Evolutionary conservation across 139 green algal species (phyloP).

Genomic region (Monoraphidium neglectum): DNA sequence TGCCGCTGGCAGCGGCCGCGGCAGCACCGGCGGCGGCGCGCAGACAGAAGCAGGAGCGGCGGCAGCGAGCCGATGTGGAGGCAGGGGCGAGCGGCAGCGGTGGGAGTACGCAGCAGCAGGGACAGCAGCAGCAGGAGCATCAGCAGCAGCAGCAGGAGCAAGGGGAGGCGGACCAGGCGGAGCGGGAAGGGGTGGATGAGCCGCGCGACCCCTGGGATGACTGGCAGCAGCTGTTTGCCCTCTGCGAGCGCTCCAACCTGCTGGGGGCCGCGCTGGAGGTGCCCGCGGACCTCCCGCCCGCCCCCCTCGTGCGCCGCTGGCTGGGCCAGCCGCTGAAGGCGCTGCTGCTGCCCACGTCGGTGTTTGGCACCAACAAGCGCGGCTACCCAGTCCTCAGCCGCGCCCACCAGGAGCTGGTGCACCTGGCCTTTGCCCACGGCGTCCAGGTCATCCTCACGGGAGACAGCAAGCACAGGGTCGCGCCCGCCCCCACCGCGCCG

Average conservation of each 20-base stretch:
- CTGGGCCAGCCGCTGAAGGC: slow-evolving; percentile 89
- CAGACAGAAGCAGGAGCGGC: no score
- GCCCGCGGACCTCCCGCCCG: slow-evolving; percentile 35
- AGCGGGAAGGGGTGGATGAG: not conserved
- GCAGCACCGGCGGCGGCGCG: slow-evolving; percentile 19
- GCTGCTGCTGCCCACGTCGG: slow-evolving; percentile 73
- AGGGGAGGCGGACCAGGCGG: not conserved
- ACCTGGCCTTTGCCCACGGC: slow-evolving; percentile 60
- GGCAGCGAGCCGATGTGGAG: no score
- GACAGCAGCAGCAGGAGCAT: slow-evolving; percentile 13
- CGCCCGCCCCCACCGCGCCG: slow-evolving; percentile 1
- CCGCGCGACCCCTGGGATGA: slow-evolving; percentile 38
- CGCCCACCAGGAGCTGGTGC: slow-evolving; percentile 80
- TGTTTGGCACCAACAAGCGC: slow-evolving; percentile 86
- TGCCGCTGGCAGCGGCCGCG: slow-evolving; percentile 59
- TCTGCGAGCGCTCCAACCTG: slow-evolving; percentile 73
- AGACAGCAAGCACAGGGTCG: slow-evolving; percentile 11
- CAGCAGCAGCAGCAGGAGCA: slow-evolving; percentile 9
- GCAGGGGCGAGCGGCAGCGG: no score
- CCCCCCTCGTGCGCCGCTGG: slow-evolving; percentile 62
- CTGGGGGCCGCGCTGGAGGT: slow-evolving; percentile 69
- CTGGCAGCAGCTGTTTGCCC: slow-evolving; percentile 80
- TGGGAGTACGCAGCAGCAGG: no score
- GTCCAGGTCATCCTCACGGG: slow-evolving; percentile 56
- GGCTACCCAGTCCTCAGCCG: slow-evolving; percentile 86